Evolutionary conservation across 768 basidiomycete species (phyloP).

Genomic region (Leccinum sublutescens): DNA sequence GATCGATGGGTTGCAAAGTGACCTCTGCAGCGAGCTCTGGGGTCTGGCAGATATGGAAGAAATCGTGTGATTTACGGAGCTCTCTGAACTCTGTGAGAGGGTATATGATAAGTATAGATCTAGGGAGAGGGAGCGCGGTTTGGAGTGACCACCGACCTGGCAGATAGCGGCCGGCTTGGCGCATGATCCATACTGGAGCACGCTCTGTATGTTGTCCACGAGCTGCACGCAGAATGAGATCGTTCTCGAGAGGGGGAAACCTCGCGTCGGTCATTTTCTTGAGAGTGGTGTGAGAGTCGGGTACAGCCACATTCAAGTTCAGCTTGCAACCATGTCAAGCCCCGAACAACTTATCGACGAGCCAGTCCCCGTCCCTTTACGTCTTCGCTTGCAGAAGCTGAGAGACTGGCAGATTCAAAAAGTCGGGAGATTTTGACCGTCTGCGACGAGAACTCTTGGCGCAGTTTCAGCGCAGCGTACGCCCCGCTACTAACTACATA

Average conservation of each 20-base stretch:
- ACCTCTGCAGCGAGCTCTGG: slow-evolving; percentile 87
- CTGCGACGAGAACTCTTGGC: slow-evolving; percentile 61
- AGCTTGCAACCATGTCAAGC: slow-evolving; percentile 40
- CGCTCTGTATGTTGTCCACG: slow-evolving; percentile 85
- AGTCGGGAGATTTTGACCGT: slow-evolving; percentile 76
- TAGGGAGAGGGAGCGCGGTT: not conserved
- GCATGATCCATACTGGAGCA: slow-evolving; percentile 98
- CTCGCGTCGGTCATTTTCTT: slow-evolving; percentile 34
- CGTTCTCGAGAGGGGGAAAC: slow-evolving; percentile 81
- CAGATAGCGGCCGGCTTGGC: slow-evolving; percentile 93
- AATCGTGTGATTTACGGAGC: slow-evolving; percentile 82
- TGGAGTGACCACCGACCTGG: slow-evolving; percentile 56
- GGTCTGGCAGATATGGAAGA: slow-evolving; percentile 93
- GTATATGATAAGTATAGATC: not conserved
- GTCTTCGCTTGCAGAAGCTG: not conserved
- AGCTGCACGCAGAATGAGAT: slow-evolving; percentile 86
- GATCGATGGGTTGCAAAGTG: slow-evolving; percentile 90
- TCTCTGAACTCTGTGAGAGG: slow-evolving; percentile 74
- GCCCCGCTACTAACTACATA: slow-evolving; percentile 17
- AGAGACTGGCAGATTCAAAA: slow-evolving; percentile 60
- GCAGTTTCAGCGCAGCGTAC: slow-evolving; percentile 61
- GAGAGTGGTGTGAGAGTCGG: not conserved
- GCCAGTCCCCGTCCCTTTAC: slow-evolving; percentile 36
- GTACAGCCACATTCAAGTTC: slow-evolving; percentile 17
- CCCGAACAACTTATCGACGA: slow-evolving; percentile 65